Conservation (phyloP, 1,284 basidiomycete species). For the Mixia osmundae region DNA sequence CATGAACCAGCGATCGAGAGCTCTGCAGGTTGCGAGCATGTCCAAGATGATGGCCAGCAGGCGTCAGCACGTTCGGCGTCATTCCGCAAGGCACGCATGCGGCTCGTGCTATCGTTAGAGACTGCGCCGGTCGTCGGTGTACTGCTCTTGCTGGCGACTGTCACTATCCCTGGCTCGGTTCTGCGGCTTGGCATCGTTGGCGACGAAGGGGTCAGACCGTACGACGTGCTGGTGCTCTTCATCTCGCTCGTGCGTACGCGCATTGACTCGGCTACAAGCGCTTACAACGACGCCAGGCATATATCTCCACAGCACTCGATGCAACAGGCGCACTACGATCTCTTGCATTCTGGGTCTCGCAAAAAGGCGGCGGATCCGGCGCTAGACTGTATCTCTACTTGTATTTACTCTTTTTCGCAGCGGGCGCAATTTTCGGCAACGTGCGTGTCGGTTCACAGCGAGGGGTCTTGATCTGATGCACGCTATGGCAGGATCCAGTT, state of each 20-base stretch:
- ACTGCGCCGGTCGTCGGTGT: constrained; percentile 59
- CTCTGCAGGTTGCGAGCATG: no score
- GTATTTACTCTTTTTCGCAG: constrained; percentile 51
- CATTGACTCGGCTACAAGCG: neutral
- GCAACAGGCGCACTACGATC: constrained; percentile 65
- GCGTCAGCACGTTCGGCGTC: no score
- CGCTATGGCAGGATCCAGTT: no score
- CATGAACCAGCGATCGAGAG: no score
- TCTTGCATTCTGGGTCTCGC: constrained; percentile 66
- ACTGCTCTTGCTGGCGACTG: constrained; percentile 46
- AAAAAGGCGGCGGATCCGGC: constrained; percentile 45
- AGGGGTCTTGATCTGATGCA: neutral
- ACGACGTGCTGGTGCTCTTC: constrained; percentile 82
- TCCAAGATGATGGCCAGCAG: no score
- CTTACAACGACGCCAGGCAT: constrained; percentile 32
- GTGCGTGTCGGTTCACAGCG: constrained; percentile 25
- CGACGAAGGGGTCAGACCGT: constrained; percentile 54
- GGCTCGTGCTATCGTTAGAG: constrained; percentile 33
- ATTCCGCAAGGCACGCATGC: no score
- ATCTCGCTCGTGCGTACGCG: constrained; percentile 39
- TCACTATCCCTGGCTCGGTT: constrained; percentile 40
- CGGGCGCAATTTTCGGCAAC: constrained; percentile 67
- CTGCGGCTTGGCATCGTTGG: constrained; percentile 44
- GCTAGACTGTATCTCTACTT: constrained; percentile 45
- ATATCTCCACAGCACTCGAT: constrained; percentile 81